Conservation (phyloP, 306 rosid genomes). For the Begonia masoniana region DNA sequence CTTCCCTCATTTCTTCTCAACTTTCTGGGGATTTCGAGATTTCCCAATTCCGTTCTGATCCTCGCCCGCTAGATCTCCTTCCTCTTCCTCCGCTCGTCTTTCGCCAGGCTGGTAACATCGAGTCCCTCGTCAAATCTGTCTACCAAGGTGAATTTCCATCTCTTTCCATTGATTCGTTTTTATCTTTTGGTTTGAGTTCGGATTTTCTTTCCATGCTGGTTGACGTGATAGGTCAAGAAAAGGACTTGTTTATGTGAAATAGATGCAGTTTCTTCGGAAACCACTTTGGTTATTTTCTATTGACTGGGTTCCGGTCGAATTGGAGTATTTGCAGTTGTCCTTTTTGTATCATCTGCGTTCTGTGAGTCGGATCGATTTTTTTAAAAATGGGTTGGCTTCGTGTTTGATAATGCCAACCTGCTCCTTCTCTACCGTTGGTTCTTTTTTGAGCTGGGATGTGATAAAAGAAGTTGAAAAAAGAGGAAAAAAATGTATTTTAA, state of each 20-base stretch:
- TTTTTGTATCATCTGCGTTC: not conserved
- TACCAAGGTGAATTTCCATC: slow-evolving; percentile 33
- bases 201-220: slow-evolving; percentile 7
- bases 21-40: slow-evolving; percentile 15
- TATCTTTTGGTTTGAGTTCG: not conserved
- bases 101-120: slow-evolving; percentile 91
- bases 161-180: not conserved
- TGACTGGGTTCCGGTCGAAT: no score
- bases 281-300: no score
- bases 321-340: not conserved
- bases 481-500: not conserved
- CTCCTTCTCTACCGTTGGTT: slow-evolving; percentile 1
- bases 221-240: slow-evolving; percentile 7
- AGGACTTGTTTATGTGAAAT: not conserved
- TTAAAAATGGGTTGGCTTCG: not conserved
- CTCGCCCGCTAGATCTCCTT: slow-evolving; percentile 4
- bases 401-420: slow-evolving; percentile 7
- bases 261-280: no score
- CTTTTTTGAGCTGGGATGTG: not conserved
- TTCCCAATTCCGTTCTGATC: slow-evolving; percentile 14
- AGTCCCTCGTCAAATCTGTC: slow-evolving; percentile 86
- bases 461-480: not conserved
- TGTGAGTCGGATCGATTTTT: not conserved
- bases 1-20: slow-evolving; percentile 14
- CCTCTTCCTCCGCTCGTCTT: slow-evolving; percentile 45